Percentiles rank a stretch among this genome's conserved stretches.
phyloP scores from a whole-genome alignment of 2,329 filamentous ascomycete species.

The Fusarium clavum region DNA sequence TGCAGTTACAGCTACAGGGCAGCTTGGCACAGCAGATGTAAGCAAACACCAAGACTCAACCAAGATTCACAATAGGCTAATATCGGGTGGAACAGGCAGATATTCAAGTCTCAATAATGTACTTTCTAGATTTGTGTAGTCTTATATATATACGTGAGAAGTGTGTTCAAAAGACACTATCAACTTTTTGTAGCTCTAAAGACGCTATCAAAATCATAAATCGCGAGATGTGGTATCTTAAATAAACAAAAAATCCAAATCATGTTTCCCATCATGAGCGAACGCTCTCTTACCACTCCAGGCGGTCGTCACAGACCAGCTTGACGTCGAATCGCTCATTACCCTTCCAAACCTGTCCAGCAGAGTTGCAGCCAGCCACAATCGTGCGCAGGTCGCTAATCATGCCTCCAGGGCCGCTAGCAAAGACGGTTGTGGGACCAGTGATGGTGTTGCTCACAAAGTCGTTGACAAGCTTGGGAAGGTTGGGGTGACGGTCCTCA shows the following conservation, averaged over 20 bases:
- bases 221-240: constrained; percentile 41
- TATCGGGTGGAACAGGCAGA: background rate
- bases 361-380: constrained; percentile 66
- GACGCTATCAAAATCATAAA: constrained; percentile 27
- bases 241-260: constrained; percentile 23
- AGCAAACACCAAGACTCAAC: constrained; percentile 5
- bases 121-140: background rate
- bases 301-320: constrained; percentile 69
- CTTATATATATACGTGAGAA: constrained; percentile 1
- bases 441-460: constrained; percentile 61
- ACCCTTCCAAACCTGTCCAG: constrained; percentile 66
- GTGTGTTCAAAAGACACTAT: constrained; percentile 1
- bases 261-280: background rate
- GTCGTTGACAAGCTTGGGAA: constrained; percentile 58
- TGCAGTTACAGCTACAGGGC: background rate
- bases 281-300: constrained; percentile 58
- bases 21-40: background rate
- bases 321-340: constrained; percentile 67
- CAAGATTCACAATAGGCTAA: constrained; percentile 4
- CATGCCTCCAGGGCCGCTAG: constrained; percentile 71
- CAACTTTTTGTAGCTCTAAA: constrained; percentile 3
- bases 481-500: constrained; percentile 57
- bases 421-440: constrained; percentile 67
- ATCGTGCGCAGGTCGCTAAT: constrained; percentile 66
- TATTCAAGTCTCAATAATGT: background rate